Conservation (phyloP, 106 monocot species). For the Iris macrosiphon region DNA sequence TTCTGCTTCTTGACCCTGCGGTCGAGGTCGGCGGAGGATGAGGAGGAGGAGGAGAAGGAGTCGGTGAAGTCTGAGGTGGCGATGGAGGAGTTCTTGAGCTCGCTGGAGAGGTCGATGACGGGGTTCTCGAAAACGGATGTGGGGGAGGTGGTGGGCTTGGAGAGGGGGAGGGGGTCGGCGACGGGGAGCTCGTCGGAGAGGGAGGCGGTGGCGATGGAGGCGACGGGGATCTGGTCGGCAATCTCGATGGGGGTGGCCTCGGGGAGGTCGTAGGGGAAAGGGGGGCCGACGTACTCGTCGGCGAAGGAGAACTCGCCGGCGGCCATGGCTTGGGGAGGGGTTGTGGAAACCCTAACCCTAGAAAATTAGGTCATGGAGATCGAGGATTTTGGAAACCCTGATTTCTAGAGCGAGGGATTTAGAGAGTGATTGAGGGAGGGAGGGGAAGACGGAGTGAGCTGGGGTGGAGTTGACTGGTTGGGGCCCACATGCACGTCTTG, state of each 20-base stretch:
- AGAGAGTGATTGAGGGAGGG: too few relatives aligned
- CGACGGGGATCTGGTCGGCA: constrained; percentile 71
- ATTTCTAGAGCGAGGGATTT: too few relatives aligned
- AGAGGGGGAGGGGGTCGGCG: constrained; percentile 37
- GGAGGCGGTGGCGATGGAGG: constrained; percentile 37
- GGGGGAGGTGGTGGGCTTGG: constrained; percentile 26
- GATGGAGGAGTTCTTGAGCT: background rate
- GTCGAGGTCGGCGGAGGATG: too few relatives aligned
- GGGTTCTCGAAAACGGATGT: constrained; percentile 10
- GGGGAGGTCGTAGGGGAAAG: constrained; percentile 65
- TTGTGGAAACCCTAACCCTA: too few relatives aligned
- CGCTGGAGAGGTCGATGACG: background rate
- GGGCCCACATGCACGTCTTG: too few relatives aligned
- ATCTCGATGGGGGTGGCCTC: constrained; percentile 78
- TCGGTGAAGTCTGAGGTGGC: background rate
- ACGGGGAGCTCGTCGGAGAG: constrained; percentile 26
- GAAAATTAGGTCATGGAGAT: too few relatives aligned
- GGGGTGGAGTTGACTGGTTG: too few relatives aligned
- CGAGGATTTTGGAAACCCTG: too few relatives aligned
- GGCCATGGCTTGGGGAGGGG: too few relatives aligned
- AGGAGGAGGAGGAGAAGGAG: background rate
- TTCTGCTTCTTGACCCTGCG: too few relatives aligned
- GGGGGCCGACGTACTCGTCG: constrained; percentile 79
- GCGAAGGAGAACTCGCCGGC: constrained; percentile 72
- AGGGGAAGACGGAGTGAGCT: too few relatives aligned